Evolutionary conservation across 1,284 basidiomycete genomes (phyloP), one percentile per base, ranked within the genome.

Genomic region (Leucoagaricus sp.): DNA sequence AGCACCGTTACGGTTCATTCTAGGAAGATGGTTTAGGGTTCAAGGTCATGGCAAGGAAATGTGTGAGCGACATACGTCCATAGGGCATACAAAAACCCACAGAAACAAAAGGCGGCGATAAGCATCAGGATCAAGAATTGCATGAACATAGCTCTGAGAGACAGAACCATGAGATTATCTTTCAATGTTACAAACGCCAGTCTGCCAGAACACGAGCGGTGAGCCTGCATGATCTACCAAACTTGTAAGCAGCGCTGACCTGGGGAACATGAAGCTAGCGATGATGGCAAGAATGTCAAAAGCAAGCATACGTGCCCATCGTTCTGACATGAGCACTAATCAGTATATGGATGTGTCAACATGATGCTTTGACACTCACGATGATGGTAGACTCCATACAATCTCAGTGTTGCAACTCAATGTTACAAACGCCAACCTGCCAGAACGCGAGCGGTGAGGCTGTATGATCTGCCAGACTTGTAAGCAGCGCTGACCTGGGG

Each of bases 71-170:
- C 90, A 70, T 66, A 93, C 80, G 92, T 95, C 85, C 87, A 96
- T 17, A 97, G 78, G 0, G 94, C 93, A 72, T 96, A 97, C 31
- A 94, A 70, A 69, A 98, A 98, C 3, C 94, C 94, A 38, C 82
- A 84, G 65, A 93, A 94, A 67, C 94, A 96, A 69, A 95, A 95
- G 1, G 84, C 85, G 2, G 94, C 95, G 23, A 97, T 91, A 36
- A 87, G 68, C 91, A 97, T 95, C 42, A 96, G 76, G 23, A 83
- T 73, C 17, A 82, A 71, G 64, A 94, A 94, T 65, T 93, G 87
- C 58, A 85, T 74, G 54, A 93, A 83, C 89, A 94, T 93, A 0
- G 89, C 89, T 19, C 91, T 83, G 31, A 93, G 73, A 7, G 89
- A 86, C 12, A 90, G 75, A 21, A 91, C 87, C 83, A 91, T 87